phyloP scores from a whole-genome alignment of 2,329 filamentous ascomycete genomes.

The Pseudogymnoascus sp. region DNA sequence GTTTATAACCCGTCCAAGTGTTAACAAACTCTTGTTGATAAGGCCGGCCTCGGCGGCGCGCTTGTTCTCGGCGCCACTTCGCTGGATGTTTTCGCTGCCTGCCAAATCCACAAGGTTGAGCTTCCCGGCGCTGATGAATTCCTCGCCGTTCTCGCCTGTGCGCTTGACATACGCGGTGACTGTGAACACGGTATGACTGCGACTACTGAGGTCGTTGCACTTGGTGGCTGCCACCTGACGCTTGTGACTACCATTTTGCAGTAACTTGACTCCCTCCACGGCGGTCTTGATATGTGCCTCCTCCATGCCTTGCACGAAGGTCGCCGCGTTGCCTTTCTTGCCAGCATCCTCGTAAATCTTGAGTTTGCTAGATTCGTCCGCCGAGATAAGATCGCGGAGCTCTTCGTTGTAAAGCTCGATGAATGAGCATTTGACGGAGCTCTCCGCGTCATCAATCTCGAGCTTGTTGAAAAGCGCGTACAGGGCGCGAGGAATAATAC shows the following conservation, averaged over 20 bases:
- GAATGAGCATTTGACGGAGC: constrained; percentile 93
- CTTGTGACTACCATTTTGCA: constrained; percentile 84
- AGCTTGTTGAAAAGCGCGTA: constrained; percentile 82
- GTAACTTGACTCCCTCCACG: constrained; percentile 75
- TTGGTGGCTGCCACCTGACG: constrained; percentile 99
- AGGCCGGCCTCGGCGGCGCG: constrained; percentile 89
- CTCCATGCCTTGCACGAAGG: constrained; percentile 95
- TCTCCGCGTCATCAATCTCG: constrained; percentile 70
- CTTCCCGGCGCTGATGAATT: constrained; percentile 85
- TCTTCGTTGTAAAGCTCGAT: constrained; percentile 99
- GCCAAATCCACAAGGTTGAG: constrained; percentile 94
- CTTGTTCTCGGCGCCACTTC: constrained; percentile 97
- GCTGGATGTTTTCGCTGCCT: constrained; percentile 94
- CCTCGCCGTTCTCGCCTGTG: constrained; percentile 73
- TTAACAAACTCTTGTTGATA: constrained; percentile 96
- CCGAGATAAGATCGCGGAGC: constrained; percentile 76
- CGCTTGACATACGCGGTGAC: constrained; percentile 88
- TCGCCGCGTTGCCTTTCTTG: constrained; percentile 76
- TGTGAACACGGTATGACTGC: constrained; percentile 96
- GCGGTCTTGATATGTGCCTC: constrained; percentile 87
- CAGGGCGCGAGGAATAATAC: constrained; percentile 88
- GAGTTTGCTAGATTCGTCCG: constrained; percentile 75
- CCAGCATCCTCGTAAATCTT: constrained; percentile 93
- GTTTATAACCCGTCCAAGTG: constrained; percentile 93
- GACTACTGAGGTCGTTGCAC: constrained; percentile 95